phyloP scores from a whole-genome alignment of 352 stramenopile species.

The Globisporangium canariense region DNA sequence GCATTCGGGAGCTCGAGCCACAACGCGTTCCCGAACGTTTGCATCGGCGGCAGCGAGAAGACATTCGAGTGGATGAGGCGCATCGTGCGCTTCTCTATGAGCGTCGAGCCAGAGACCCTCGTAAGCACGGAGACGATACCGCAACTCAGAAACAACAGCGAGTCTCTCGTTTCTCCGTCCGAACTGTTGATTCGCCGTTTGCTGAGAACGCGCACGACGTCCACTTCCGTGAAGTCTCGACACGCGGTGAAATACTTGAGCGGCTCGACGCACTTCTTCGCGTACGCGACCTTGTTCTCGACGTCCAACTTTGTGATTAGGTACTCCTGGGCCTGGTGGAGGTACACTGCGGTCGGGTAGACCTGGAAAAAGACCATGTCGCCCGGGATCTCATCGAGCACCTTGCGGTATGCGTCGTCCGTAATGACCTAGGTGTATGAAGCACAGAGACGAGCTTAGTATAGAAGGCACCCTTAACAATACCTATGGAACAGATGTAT shows the following conservation, averaged over 20 bases:
- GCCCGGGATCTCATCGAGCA: constrained; percentile 88
- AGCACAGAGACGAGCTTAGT: background rate
- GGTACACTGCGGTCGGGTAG: constrained; percentile 89
- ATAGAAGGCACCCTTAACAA: background rate
- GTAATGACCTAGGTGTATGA: constrained; percentile 39
- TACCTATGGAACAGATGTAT: background rate
- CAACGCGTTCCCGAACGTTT: constrained; percentile 92
- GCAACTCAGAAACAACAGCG: constrained; percentile 37
- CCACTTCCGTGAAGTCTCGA: constrained; percentile 86
- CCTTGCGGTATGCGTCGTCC: constrained; percentile 37
- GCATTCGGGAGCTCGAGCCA: constrained; percentile 92
- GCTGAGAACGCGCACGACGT: constrained; percentile 71
- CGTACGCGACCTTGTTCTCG: constrained; percentile 60
- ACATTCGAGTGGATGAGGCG: constrained; percentile 80
- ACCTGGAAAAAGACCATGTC: constrained; percentile 90
- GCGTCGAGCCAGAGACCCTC: constrained; percentile 79
- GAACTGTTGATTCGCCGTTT: constrained; percentile 1
- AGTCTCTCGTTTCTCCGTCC: background rate
- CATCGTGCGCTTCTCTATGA: constrained; percentile 82
- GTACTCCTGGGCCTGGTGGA: constrained; percentile 90
- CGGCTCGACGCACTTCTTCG: constrained; percentile 45
- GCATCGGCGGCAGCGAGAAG: constrained; percentile 94
- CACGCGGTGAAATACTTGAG: constrained; percentile 88
- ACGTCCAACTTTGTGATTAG: constrained; percentile 87
- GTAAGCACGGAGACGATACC: constrained; percentile 79